phyloP scores from a whole-genome alignment of 2,329 filamentous ascomycete genomes.

The Aspergillus tubingensis region DNA sequence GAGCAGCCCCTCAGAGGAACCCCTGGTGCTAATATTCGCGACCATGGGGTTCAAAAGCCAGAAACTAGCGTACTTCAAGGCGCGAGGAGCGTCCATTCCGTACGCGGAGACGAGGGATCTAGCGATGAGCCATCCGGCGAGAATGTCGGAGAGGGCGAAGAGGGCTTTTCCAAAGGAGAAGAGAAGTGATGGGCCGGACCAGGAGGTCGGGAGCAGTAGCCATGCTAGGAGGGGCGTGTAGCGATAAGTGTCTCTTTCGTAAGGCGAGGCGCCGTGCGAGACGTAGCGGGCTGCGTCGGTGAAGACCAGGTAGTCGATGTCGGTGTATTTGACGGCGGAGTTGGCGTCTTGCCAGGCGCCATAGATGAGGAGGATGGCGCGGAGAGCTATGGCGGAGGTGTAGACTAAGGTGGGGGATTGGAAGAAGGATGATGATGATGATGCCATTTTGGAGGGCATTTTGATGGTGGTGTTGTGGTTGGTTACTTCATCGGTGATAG shows the following conservation, averaged over 20 bases:
- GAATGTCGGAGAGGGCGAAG: slow-evolving; percentile 79
- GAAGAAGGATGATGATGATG: neutral
- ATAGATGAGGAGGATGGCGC: slow-evolving; percentile 75
- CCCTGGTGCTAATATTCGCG: slow-evolving; percentile 90
- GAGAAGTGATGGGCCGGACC: slow-evolving; percentile 38
- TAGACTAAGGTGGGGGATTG: neutral
- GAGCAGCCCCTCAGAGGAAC: slow-evolving; percentile 87
- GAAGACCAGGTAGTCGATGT: slow-evolving; percentile 98
- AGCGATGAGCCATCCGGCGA: slow-evolving; percentile 78
- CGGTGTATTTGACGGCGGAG: slow-evolving; percentile 94
- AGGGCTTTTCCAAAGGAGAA: slow-evolving; percentile 83
- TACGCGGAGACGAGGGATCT: slow-evolving; percentile 52
- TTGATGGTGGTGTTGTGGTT: neutral
- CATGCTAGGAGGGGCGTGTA: slow-evolving; percentile 94
- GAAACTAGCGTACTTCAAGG: slow-evolving; percentile 76
- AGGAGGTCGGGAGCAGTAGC: slow-evolving; percentile 80
- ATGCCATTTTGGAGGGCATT: neutral
- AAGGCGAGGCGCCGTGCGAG: slow-evolving; percentile 70
- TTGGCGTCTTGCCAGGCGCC: slow-evolving; percentile 90
- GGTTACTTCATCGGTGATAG: neutral
- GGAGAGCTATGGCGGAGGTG: slow-evolving; percentile 57
- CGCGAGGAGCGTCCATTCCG: slow-evolving; percentile 55
- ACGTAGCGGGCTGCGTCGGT: slow-evolving; percentile 87
- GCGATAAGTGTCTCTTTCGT: slow-evolving; percentile 88
- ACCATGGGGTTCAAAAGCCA: slow-evolving; percentile 99